Evolutionary conservation across 345 rosid species (phyloP), one percentile per base, ranked within the genome.

Genomic region (Geranium brycei): DNA sequence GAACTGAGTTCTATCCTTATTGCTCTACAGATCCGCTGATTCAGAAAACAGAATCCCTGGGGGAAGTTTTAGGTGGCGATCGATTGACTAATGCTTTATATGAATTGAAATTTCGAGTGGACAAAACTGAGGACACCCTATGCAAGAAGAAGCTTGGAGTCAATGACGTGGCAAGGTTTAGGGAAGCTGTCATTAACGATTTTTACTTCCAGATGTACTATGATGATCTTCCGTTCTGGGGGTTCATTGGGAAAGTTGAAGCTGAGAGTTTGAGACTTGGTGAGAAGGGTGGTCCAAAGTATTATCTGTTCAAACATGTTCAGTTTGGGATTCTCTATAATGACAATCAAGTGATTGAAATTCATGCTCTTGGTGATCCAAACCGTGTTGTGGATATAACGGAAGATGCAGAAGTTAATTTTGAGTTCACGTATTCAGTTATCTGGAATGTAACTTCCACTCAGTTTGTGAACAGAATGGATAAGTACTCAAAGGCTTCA

Each of bases 201-300:
- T 91, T 77, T 71, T 91, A 91, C 80, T 91, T 85, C 72, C 95
- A 89, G 62, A 87, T 91, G 89, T 84, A 89, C 71, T 83, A 77
- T 64, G 95, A 89, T 38, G 92, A 85, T 79, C 95, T 91, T 38
- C 96, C 96, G 16, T 69, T 89, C 28, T 91, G 96, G 98, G 98
- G 95, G 55, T 91, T 82, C 76, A 35, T 89, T 69, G 98, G 98
- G 51, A 91, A 87, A 83, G 66, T 76, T 40, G 96, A 89, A 69
- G 80, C 70, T 3, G 78, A 70, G 47, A 77, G 78, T 56, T 62
- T 68, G 80, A 66, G 62, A 60, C 73, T 15, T 15, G 65, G 60
- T 31, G 70, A 71, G 66, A 71, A 70, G 69, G 35, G 58, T 51
- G 35, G 58, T 51, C 57, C 70, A 19, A 85, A 77, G 71, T 85